Evolutionary conservation across 768 basidiomycete species (phyloP).

Genomic region (Tulasnella sp.): DNA sequence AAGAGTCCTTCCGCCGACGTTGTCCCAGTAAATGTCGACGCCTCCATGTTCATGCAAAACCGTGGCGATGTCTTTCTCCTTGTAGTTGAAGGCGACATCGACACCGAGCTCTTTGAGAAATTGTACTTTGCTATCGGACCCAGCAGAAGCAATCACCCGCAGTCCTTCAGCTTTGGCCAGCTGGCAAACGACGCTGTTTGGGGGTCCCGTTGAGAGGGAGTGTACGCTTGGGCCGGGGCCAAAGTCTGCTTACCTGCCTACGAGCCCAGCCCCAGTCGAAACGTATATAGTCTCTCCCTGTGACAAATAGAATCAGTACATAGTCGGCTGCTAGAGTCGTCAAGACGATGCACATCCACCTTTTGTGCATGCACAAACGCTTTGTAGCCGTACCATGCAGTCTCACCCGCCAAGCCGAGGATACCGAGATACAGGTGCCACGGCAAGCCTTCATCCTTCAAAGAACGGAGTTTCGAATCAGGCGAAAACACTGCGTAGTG

Average conservation of each 20-base stretch:
- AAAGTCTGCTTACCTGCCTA: slow-evolving; percentile 43
- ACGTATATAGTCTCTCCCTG: slow-evolving; percentile 45
- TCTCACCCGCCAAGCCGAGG: slow-evolving; percentile 31
- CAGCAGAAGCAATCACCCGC: slow-evolving; percentile 61
- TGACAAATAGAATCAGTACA: background rate
- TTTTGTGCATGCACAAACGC: background rate
- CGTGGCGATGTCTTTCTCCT: slow-evolving; percentile 42
- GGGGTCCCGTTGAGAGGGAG: background rate
- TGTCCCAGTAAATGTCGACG: slow-evolving; percentile 37
- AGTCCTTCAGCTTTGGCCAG: slow-evolving; percentile 33
- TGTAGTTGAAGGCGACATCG: slow-evolving; percentile 65
- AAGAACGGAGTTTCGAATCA: slow-evolving; percentile 19
- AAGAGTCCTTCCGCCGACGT: slow-evolving; percentile 23
- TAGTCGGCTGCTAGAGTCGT: background rate
- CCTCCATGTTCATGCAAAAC: slow-evolving; percentile 47
- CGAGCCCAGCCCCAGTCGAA: slow-evolving; percentile 37
- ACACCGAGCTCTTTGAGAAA: slow-evolving; percentile 48
- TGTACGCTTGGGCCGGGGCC: background rate
- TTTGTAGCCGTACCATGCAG: background rate
- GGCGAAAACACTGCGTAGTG: slow-evolving; percentile 29
- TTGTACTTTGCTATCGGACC: slow-evolving; percentile 58
- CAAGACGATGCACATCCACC: background rate
- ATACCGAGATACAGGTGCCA: slow-evolving; percentile 41
- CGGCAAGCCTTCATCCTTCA: slow-evolving; percentile 36
- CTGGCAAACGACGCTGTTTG: slow-evolving; percentile 27